phyloP scores from a whole-genome alignment of 208 protist species.

The Herpetomonas tarakana region DNA sequence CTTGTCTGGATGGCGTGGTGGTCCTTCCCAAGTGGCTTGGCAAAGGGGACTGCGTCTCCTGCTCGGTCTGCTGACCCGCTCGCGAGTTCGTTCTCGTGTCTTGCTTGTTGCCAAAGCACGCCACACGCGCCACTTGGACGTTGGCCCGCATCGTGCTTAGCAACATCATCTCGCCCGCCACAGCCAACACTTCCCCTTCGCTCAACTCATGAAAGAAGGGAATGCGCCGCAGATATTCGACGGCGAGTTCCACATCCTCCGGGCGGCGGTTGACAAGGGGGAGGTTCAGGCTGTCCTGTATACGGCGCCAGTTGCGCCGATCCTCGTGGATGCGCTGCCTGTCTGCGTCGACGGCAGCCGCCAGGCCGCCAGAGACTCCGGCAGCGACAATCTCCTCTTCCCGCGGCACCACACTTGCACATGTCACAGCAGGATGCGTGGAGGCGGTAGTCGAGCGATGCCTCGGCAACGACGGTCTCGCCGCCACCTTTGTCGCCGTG shows the following conservation, averaged over 20 bases:
- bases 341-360: not conserved
- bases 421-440: too few species aligned
- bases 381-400: not conserved
- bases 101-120: not conserved
- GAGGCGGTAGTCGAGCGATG: too few species aligned
- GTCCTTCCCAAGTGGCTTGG: too few species aligned
- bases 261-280: constrained; percentile 56
- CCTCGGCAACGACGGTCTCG: too few species aligned
- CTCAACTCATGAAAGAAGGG: constrained; percentile 32
- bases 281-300: constrained; percentile 50
- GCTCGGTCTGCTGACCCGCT: too few species aligned
- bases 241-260: constrained; percentile 33
- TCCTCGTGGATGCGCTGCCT: constrained; percentile 3
- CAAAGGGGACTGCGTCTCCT: too few species aligned
- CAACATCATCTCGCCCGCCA: constrained; percentile 50
- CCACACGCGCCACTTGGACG: constrained; percentile 22
- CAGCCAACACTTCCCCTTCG: constrained; percentile 51
- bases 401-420: too few species aligned
- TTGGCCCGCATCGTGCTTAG: constrained; percentile 14
- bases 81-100: too few species aligned
- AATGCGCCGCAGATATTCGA: constrained; percentile 45
- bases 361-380: not conserved
- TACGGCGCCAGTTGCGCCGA: constrained; percentile 30
- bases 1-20: not conserved
- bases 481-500: not conserved